phyloP scores from a whole-genome alignment of 2,329 filamentous ascomycete species.

The Aspergillus luchuensis region DNA sequence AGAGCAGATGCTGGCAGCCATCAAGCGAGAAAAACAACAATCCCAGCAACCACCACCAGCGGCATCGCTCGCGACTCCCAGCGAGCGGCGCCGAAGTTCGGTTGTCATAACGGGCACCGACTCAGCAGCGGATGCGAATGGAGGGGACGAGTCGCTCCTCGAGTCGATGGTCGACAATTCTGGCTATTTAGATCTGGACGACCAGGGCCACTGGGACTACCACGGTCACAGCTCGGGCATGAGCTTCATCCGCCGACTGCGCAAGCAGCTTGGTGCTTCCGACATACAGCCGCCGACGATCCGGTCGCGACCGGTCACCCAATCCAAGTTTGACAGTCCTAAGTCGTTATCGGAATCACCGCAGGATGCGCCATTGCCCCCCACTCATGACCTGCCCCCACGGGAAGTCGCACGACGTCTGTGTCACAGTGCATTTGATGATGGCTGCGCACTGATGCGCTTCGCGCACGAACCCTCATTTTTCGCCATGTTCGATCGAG shows the following conservation, averaged over 20 bases:
- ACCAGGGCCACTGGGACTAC: slow-evolving; percentile 91
- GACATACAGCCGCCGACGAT: slow-evolving; percentile 59
- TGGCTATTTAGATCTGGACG: slow-evolving; percentile 86
- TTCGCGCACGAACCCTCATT: slow-evolving; percentile 83
- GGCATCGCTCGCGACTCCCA: slow-evolving; percentile 19
- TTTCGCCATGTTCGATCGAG: slow-evolving; percentile 71
- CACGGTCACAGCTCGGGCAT: slow-evolving; percentile 90
- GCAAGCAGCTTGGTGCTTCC: slow-evolving; percentile 75
- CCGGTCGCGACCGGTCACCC: slow-evolving; percentile 53
- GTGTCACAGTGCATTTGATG: slow-evolving; percentile 62
- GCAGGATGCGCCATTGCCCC: slow-evolving; percentile 55
- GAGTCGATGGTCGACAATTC: slow-evolving; percentile 95
- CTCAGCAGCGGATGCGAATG: slow-evolving; percentile 36
- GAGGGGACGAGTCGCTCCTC: slow-evolving; percentile 70
- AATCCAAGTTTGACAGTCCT: slow-evolving; percentile 70
- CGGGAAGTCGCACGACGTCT: slow-evolving; percentile 58
- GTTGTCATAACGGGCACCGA: slow-evolving; percentile 15
- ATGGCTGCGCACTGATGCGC: slow-evolving; percentile 65
- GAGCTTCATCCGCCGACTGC: slow-evolving; percentile 83
- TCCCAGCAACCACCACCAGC: slow-evolving; percentile 19
- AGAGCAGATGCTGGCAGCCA: slow-evolving; percentile 61
- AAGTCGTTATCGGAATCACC: slow-evolving; percentile 66
- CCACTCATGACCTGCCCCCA: slow-evolving; percentile 69
- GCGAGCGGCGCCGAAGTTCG: slow-evolving; percentile 20
- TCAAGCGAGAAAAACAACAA: slow-evolving; percentile 38